These are phyloP conservation scores for Byssothecium circinans DNA, from an alignment of 2,329 filamentous ascomycete genomes.

Conservation along the genomic window DNA sequence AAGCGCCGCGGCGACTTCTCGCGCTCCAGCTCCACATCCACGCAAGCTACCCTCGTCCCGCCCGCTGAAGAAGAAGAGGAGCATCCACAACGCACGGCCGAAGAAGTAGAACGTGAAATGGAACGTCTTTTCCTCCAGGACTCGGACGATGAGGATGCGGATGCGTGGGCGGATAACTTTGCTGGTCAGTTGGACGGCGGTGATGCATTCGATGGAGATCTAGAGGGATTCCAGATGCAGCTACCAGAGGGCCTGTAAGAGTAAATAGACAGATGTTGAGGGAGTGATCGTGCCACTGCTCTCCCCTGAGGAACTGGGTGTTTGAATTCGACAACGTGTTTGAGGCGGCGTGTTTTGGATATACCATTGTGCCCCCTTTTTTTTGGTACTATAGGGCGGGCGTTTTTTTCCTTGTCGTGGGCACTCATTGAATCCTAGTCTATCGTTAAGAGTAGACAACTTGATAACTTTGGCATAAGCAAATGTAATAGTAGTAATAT, in stretches of 20 bases:
- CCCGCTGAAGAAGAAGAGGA: constrained; percentile 12
- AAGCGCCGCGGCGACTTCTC: constrained; percentile 26
- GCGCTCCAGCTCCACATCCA: constrained; percentile 39
- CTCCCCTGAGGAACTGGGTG: not conserved
- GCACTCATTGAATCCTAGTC: not conserved
- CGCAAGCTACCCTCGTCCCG: constrained; percentile 33
- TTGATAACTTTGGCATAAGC: not conserved
- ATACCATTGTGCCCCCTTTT: not conserved
- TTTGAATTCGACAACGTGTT: not conserved
- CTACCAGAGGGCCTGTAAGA: constrained; percentile 33
- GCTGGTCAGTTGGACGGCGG: constrained; percentile 23
- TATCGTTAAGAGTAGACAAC: not conserved
- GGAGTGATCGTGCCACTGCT: too few relatives aligned
- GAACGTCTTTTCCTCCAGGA: constrained; percentile 30
- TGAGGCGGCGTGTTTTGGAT: not conserved
- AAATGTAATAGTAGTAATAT: not conserved
- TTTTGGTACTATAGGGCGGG: not conserved
- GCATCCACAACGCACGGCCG: constrained; percentile 28
- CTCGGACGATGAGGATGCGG: constrained; percentile 32
- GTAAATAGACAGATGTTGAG: too few relatives aligned
- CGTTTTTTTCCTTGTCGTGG: not conserved
- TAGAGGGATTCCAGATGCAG: constrained; percentile 35
- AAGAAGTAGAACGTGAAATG: constrained; percentile 40
- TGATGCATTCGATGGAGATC: constrained; percentile 32
- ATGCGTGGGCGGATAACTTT: constrained; percentile 37